Evolutionary conservation across 2,329 filamentous ascomycete genomes (phyloP), one percentile per base, ranked within the genome.

Genomic region (Zymoseptoria crescenta): DNA sequence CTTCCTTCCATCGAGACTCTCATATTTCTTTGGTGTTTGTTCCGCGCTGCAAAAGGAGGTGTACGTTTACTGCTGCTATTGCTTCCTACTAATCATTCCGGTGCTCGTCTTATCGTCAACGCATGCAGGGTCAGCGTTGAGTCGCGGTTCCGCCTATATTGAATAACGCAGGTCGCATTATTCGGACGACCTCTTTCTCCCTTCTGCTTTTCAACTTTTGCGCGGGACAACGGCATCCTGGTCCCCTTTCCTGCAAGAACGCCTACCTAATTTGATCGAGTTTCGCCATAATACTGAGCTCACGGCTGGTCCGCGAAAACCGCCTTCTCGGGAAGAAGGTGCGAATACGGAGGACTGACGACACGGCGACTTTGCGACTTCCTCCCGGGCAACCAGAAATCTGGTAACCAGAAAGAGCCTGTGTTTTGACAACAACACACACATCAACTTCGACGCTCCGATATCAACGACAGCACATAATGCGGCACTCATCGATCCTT

Each of bases 401-500:
- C 24, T 24, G 24, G 24, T 24, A 24, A 24, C 24, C 24, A 24
- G 24, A 24, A 4, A 24, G 4, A 4, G 2, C 24, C 24, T 24
- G 24, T 24, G 24, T 24, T 24, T 24, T 24, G 24, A 24, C 24
- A 24, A 24, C 24, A 24, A 24, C 24, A 24, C 24, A 24, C 24
- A 24, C 2, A 24, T 24, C 24, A 24, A 24, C 24, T 24, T 24
- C 24, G 24, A 24, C 24, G 24, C 2, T 3, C 24, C 24, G 24
- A 45, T 16, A 41, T 55, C 28, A 45, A 30, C 28, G 19, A 56
- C 16, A 30, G 10, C 24, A 13, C 48, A 62, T n/a, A 21, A 62
- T 62, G 60, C 60, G 57, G 49, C 27, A 57, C 58, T 52, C 27
- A 28, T 7, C 35, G n/a, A 45, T 45, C 35, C 52, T 66, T 29